Base-by-base conservation (phyloP, 169 alveolate species). In the Cryptosporidium bovis region DNA sequence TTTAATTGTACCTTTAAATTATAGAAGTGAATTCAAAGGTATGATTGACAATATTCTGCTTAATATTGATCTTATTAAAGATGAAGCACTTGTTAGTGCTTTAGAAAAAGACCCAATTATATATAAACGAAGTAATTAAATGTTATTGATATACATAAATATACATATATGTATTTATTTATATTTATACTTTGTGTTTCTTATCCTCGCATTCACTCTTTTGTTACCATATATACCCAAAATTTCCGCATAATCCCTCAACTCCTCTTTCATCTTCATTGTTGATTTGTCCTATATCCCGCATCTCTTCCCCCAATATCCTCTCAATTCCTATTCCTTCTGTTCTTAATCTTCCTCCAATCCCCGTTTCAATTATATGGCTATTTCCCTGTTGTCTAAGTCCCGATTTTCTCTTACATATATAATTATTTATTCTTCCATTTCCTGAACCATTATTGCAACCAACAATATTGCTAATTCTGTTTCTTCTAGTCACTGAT, bases 31-130 rank as follows among this genome's bases (percentile, higher is more conserved):
- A 33, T 71, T 53, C 34, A 56, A 36, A 15, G 4, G 7, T 33
- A 53, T 71, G 2, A 71, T 71, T 29, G 67, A 71, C 29, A 71
- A 71, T 18, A 53, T 24, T 3, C 8, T 34, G 6, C 44, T 66
- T 51, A 71, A 56, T 50, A 34, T 56, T 33, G 67, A 40, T 8
- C 4, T 40, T 24, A 24, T 24, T 24, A 24, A 24, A 0, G 83
- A 68, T 51, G 51, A 68, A 24, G 83, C 83, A 27, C 51, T 68
- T 51, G 69, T 55, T 6, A 64, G 51, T 71, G 84, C 84, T 29
- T 36, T 71, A n/a, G 48, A 40, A 8, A 40, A 40, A 8, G 48
- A 40, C 48, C 48, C 48, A 3, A 8, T 40, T 40, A 40, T 40
- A 40, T 40, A 40, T 1, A 40, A 40, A 40, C 48, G 10, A 40